A percentile compares a stretch with the other conserved stretches of the same genome.
Evolutionary conservation across 176 grass and related monocot species (phyloP).

Genomic region (Aegilops umbellulata): DNA sequence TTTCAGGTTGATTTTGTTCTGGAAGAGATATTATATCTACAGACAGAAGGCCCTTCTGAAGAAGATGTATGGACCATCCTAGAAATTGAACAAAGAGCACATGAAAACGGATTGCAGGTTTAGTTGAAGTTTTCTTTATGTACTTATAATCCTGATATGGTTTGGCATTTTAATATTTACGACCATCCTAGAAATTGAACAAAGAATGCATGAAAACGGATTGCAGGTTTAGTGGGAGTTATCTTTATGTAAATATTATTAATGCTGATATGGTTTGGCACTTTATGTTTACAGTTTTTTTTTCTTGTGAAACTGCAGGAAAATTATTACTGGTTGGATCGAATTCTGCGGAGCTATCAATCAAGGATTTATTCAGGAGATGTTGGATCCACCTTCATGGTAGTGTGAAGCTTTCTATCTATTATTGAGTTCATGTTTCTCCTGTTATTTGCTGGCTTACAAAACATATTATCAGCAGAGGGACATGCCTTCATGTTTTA

Average conservation of each 20-base stretch:
- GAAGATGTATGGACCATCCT: constrained; percentile 81
- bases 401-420: constrained; percentile 39
- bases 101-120: constrained; percentile 99
- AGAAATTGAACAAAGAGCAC: constrained; percentile 96
- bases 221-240: constrained; percentile 62
- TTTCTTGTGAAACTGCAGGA: constrained; percentile 57
- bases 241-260: neutral
- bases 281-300: constrained; percentile 2
- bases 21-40: constrained; percentile 89
- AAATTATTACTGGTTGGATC: constrained; percentile 98
- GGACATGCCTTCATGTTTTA: constrained; percentile 3
- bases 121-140: constrained; percentile 20
- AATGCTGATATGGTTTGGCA: constrained; percentile 6
- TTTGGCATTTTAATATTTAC: constrained; percentile 17
- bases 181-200: constrained; percentile 92
- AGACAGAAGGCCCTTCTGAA: constrained; percentile 79
- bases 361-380: constrained; percentile 91
- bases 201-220: constrained; percentile 99
- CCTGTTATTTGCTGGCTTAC: neutral
- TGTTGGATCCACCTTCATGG: constrained; percentile 78
- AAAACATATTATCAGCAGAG: constrained; percentile 8
- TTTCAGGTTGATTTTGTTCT: constrained; percentile 86
- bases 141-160: constrained; percentile 8
- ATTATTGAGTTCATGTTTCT: neutral
- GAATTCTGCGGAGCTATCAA: constrained; percentile 93